Base-by-base conservation (phyloP, 176 grass and related monocot genomes). In the Ensete glaucum region DNA sequence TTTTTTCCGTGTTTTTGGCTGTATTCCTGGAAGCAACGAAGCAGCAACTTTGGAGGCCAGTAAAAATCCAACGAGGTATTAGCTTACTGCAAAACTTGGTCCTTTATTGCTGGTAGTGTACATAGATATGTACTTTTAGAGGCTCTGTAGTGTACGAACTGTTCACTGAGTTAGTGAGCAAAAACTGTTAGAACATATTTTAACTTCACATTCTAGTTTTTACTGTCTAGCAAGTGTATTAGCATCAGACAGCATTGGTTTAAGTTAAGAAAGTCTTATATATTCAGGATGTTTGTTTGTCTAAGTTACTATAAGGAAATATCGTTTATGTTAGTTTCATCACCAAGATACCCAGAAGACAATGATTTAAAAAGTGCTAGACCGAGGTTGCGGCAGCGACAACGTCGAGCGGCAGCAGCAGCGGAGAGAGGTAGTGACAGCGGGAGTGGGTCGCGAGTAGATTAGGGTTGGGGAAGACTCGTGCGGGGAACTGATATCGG, bases 61-160 rank as follows among this genome's bases (percentile, higher is more conserved):
- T 79, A 85, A 87, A 82, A 96, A 86, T 60, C 93, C 93, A 72
- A 96, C 85, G 73, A 96, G 93, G 93, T 96, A 96, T 65, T 65
- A 26, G 10, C 23, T 25, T 58, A 17, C 13, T 16, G 17, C 1
- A 7, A n/a, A 65, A 12, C 26, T 65, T 26, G 9, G 21, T 65
- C 23, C 14, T 64, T 24, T 24, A 24, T 10, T n/a, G 8, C 11
- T 12, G 6, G 24, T 64, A 11, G 7, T 13, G 12, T 9, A 26
- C 7, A 26, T 65, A 25, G 3, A 62, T 1, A 0, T 10, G 20
- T 43, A 43, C 34, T 26, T 26, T 8, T 22, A 20, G 8, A 26
- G 11, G 24, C n/a, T 63, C 6, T 65, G 62, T 65, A 2, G 63
- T 26, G 24, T 25, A n/a, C 17, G 19, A 60, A 60, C 16, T 60